Conservation (phyloP, 148 eudicot species). For the Rhododendron simsii region DNA sequence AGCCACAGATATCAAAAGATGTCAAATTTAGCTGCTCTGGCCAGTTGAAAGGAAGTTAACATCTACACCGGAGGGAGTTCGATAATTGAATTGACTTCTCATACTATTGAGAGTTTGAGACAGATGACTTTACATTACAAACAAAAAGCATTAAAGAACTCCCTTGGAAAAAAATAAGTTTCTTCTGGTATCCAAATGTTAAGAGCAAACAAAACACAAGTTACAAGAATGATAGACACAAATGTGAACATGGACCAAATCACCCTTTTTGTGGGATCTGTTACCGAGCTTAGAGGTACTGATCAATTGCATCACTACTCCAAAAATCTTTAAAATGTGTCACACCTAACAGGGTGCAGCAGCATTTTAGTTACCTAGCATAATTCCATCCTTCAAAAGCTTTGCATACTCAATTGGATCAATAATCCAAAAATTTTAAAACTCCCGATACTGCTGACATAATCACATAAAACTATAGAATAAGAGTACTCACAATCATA, state of each 20-base stretch:
- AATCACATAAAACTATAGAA: too few species aligned
- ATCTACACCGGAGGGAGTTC: not conserved
- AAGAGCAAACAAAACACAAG: not conserved
- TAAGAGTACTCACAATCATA: slow-evolving; percentile 71
- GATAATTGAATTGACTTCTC: not conserved
- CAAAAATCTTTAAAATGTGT: not conserved
- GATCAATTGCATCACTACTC: not conserved
- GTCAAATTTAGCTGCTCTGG: not conserved
- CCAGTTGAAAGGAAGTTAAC: not conserved
- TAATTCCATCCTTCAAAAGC: not conserved
- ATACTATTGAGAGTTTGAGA: not conserved
- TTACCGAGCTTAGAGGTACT: not conserved
- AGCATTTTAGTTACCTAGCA: not conserved
- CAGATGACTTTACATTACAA: not conserved
- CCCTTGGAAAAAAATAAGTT: not conserved
- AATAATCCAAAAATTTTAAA: not conserved
- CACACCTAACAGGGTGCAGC: not conserved
- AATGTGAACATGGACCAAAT: not conserved
- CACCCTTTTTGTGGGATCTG: not conserved
- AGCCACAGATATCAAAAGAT: too few species aligned
- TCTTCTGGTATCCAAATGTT: not conserved
- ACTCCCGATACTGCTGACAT: not conserved
- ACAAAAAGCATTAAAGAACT: not conserved
- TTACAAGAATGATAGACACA: not conserved
- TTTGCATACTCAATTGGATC: not conserved